These are phyloP conservation scores for Trichoderma afroharzianum DNA, from an alignment of 2,329 filamentous ascomycete genomes.

Conservation along the genomic window DNA sequence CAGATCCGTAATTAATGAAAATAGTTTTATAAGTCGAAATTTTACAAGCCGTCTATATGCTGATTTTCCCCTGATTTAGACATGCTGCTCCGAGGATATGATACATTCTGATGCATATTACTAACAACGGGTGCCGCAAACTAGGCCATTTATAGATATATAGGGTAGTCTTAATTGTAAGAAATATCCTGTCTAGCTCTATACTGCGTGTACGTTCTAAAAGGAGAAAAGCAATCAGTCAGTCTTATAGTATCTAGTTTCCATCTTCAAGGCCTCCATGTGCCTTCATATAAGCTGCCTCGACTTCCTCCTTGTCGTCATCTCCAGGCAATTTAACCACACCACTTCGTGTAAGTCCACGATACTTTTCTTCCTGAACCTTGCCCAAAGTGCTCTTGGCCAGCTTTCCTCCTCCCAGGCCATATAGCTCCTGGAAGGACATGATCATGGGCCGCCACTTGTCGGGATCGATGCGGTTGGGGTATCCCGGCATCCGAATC, in stretches of 20 bases:
- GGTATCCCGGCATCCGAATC: conserved; percentile 34
- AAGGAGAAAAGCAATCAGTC: not conserved
- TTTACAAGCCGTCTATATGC: not conserved
- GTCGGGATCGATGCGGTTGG: conserved; percentile 41
- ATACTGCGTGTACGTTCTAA: not conserved
- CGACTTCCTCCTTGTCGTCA: not conserved
- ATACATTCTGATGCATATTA: not conserved
- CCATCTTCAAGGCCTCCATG: not conserved
- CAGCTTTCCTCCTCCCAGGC: conserved; percentile 29
- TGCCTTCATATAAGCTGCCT: not conserved
- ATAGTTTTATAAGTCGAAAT: not conserved
- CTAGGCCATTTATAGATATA: not conserved
- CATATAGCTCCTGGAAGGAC: conserved; percentile 43
- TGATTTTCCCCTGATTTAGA: not conserved
- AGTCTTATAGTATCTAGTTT: not conserved
- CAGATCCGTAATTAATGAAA: not conserved
- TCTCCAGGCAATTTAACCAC: not conserved
- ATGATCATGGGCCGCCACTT: conserved; percentile 43
- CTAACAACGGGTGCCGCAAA: not conserved
- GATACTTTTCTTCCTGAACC: conserved; percentile 33
- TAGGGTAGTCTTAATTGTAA: not conserved
- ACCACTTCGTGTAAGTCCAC: not conserved
- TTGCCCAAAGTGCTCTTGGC: conserved; percentile 22
- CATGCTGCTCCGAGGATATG: not conserved
- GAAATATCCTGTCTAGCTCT: not conserved